Percentiles rank a stretch among this genome's conserved stretches.
Evolutionary conservation across 495 filamentous ascomycete genomes (phyloP).

Genomic region (Xylaria scruposa): DNA sequence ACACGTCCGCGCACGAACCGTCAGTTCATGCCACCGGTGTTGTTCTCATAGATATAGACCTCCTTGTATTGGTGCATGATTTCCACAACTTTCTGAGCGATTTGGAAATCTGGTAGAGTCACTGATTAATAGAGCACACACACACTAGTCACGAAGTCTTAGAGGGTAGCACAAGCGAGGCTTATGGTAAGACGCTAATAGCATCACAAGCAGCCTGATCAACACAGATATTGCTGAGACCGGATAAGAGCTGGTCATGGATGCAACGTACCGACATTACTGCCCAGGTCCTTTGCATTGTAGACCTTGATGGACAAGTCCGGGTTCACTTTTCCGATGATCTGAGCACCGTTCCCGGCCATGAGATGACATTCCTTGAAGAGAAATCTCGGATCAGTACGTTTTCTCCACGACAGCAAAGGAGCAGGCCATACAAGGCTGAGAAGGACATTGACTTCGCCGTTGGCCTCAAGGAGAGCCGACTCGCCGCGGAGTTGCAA

Average conservation of each 20-base stretch:
- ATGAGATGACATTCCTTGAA: constrained; percentile 77
- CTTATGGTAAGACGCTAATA: background rate
- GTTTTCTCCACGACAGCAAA: background rate
- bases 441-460: constrained; percentile 72
- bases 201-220: constrained; percentile 1
- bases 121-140: background rate
- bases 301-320: constrained; percentile 80
- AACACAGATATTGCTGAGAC: background rate
- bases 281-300: constrained; percentile 80
- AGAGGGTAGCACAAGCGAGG: background rate
- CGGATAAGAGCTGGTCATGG: background rate
- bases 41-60: constrained; percentile 39
- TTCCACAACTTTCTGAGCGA: constrained; percentile 83
- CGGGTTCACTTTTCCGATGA: constrained; percentile 88
- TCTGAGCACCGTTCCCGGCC: constrained; percentile 80
- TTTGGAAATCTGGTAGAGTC: constrained; percentile 71
- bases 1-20: constrained; percentile 40
- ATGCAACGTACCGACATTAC: constrained; percentile 63
- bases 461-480: constrained; percentile 77
- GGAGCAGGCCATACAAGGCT: constrained; percentile 63
- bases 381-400: constrained; percentile 11
- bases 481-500: constrained; percentile 78
- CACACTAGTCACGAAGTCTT: constrained; percentile 20
- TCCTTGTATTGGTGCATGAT: constrained; percentile 83
- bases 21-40: constrained; percentile 40